A percentile compares a stretch with the other conserved stretches of the same genome.
These are phyloP conservation scores for Lentinula detonsa DNA, from an alignment of 768 basidiomycete species.

Conservation along the genomic window DNA sequence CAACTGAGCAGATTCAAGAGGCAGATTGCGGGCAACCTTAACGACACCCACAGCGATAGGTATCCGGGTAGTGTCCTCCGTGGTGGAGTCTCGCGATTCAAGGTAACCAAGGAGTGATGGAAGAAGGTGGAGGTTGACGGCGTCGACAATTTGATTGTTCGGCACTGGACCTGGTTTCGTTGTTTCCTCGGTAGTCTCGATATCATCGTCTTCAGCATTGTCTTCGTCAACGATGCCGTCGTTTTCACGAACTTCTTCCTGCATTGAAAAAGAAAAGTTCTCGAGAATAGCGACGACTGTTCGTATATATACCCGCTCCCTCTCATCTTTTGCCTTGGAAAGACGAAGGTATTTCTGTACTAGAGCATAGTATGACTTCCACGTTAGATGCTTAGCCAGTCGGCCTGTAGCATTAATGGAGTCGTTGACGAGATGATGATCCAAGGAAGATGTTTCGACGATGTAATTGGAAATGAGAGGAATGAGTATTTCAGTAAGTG, in stretches of 20 bases:
- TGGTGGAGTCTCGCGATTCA: conserved; percentile 72
- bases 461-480: conserved; percentile 86
- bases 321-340: conserved; percentile 57
- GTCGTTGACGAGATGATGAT: conserved; percentile 88
- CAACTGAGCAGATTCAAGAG: conserved; percentile 49
- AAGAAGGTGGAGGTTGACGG: conserved; percentile 69
- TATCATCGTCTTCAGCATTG: conserved; percentile 18
- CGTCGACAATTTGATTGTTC: conserved; percentile 54
- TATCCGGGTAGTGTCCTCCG: conserved; percentile 81
- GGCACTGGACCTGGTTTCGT: conserved; percentile 11
- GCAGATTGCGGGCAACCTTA: conserved; percentile 77
- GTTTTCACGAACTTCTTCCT: conserved; percentile 37
- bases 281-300: conserved; percentile 80
- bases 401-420: conserved; percentile 76
- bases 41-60: conserved; percentile 86
- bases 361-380: conserved; percentile 78
- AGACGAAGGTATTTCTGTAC: conserved; percentile 79
- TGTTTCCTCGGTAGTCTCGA: conserved; percentile 7
- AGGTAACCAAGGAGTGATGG: conserved; percentile 77
- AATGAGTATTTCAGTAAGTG: conserved; percentile 76
- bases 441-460: conserved; percentile 48
- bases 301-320: conserved; percentile 80
- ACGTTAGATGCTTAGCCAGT: conserved; percentile 70
- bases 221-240: conserved; percentile 14
- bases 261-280: conserved; percentile 88